Evolutionary conservation across 306 rosid genomes (phyloP), one percentile per base, ranked within the genome.

Genomic region (Malus sieversii): DNA sequence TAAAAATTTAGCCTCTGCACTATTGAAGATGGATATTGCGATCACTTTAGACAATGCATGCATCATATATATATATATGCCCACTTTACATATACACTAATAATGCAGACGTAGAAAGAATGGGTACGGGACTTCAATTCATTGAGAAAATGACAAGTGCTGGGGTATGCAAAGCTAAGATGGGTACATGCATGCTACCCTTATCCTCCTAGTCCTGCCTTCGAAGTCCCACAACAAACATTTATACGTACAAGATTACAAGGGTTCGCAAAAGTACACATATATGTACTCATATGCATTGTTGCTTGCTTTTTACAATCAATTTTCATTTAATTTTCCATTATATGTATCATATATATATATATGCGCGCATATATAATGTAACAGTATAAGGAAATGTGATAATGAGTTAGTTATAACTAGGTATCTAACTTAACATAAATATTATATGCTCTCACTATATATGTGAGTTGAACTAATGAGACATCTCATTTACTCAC

Each of bases 241-340:
- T 30, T 30, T 64, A 64, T 18, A 32, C 23, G 23, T 66, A 38
- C 27, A 66, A 66, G 25, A 25, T 68, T 16, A 10, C 29, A 42
- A 40, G 44, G 69, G 59, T 73, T 25, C 59, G 33, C 69, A 58
- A 59, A 73, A 73, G 77, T 73, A 73, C 77, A 59, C 68, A 40
- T 16, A 18, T 25, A 18, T 59, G 68, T 23, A 59, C 40, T 40
- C 25, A 23, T 61, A 29, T 58, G 55, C 18, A 35, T 72, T 48
- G 10, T 22, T 71, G 65, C 58, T 71, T 30, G 6, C n/a, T 38
- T 52, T 71, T 38, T 57, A 4, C 20, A 48, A 48, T 48, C 7
- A 4, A 15, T 70, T 23, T 55, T 18, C 40, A 13, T 60, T 18
- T 30, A 32, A 9, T 5, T n/a, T n/a, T 15, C 6, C 1, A 53